A percentile compares a stretch with the other conserved stretches of the same genome.
Evolutionary conservation across 108 stramenopile species (phyloP).

Genomic region (Fragilariopsis cylindrus): DNA sequence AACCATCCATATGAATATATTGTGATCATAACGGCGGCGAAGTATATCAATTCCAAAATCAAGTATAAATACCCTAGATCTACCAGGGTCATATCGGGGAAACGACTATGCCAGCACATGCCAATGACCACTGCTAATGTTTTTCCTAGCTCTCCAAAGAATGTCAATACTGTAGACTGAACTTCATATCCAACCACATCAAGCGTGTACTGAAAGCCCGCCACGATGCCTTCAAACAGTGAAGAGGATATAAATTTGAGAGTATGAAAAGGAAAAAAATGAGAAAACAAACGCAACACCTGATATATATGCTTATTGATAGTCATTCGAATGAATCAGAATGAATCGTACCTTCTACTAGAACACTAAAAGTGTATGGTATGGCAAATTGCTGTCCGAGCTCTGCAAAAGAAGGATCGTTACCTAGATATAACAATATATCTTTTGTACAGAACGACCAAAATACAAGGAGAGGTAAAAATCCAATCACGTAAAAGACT

Average conservation of each 20-base stretch:
- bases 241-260: too few relatives aligned
- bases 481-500: constrained; percentile 39
- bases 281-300: too few relatives aligned
- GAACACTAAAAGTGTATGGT: constrained; percentile 9
- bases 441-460: constrained; percentile 46
- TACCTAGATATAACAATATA: constrained; percentile 46
- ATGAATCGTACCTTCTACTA: background rate
- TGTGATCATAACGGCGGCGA: background rate
- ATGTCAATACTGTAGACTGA: constrained; percentile 32
- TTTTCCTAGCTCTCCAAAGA: background rate
- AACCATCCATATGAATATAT: constrained; percentile 11
- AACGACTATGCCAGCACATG: background rate
- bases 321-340: too few relatives aligned
- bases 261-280: too few relatives aligned
- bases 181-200: constrained; percentile 52
- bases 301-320: too few relatives aligned
- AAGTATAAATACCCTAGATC: background rate
- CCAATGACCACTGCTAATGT: constrained; percentile 14
- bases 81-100: background rate
- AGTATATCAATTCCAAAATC: background rate
- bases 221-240: constrained; percentile 24
- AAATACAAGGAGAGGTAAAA: constrained; percentile 35
- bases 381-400: constrained; percentile 41
- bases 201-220: constrained; percentile 37
- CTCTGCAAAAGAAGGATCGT: constrained; percentile 36